Conservation (phyloP, 768 basidiomycete genomes). For the Vararia minispora region DNA sequence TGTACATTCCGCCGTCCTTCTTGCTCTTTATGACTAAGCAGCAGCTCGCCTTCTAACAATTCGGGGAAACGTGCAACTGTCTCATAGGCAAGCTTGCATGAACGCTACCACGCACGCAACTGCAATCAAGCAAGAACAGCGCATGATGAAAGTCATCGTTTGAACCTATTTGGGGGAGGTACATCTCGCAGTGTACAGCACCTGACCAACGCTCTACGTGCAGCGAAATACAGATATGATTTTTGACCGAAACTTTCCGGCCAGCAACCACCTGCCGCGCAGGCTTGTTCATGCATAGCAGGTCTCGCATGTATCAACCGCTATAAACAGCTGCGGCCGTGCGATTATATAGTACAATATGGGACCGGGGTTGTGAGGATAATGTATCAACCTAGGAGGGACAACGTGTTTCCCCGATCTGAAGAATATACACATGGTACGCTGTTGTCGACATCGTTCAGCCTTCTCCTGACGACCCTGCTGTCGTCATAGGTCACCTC, state of each 20-base stretch:
- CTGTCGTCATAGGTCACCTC: constrained; percentile 23
- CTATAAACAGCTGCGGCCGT: constrained; percentile 17
- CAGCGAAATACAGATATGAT: no score
- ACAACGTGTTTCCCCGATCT: constrained; percentile 26
- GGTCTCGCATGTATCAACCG: constrained; percentile 30
- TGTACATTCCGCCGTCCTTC: no score
- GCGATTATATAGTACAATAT: not conserved
- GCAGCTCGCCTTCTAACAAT: no score
- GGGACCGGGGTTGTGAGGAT: constrained; percentile 17
- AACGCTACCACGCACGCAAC: no score
- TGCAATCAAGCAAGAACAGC: constrained; percentile 18
- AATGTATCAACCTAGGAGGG: constrained; percentile 26
- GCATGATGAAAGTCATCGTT: constrained; percentile 33
- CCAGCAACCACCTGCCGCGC: constrained; percentile 28
- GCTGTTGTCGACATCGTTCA: not conserved
- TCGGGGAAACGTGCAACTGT: no score
- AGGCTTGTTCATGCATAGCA: constrained; percentile 35
- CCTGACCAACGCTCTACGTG: not conserved
- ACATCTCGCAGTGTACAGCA: not conserved
- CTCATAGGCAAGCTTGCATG: no score
- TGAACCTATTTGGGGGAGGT: constrained; percentile 29
- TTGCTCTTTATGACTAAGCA: no score
- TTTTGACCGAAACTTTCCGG: not conserved
- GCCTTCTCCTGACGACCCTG: not conserved
- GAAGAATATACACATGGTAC: constrained; percentile 30